A percentile compares a stretch with the other conserved stretches of the same genome.
Conservation (phyloP, 1,139 yeast genomes). For the Geotrichum australiense region DNA sequence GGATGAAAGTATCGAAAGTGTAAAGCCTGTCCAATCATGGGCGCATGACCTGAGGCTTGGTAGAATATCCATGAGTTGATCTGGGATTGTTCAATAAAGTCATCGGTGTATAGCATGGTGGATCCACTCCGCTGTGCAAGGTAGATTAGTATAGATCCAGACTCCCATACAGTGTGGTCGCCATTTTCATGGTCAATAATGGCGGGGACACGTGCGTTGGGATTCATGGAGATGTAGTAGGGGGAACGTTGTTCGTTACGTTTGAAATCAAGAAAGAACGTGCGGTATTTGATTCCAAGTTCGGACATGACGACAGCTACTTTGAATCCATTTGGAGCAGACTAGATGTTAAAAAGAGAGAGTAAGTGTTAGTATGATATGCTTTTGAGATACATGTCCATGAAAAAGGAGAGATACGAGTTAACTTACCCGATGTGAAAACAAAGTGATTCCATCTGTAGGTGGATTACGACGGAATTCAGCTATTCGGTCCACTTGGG, state of each 20-base stretch:
- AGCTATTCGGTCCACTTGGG: slow-evolving; percentile 46
- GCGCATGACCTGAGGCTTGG: slow-evolving; percentile 95
- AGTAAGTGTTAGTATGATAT: neutral
- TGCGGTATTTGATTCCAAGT: slow-evolving; percentile 68
- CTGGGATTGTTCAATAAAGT: slow-evolving; percentile 75
- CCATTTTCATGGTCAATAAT: slow-evolving; percentile 79
- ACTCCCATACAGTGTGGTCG: slow-evolving; percentile 85
- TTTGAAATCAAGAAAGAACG: slow-evolving; percentile 82
- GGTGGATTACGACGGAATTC: slow-evolving; percentile 75
- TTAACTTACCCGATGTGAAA: slow-evolving; percentile 58
- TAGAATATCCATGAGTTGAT: slow-evolving; percentile 86
- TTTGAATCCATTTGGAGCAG: slow-evolving; percentile 95
- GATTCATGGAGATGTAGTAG: slow-evolving; percentile 83
- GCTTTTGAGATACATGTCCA: neutral
- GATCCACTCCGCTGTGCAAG: slow-evolving; percentile 60
- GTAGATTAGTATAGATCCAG: slow-evolving; percentile 83
- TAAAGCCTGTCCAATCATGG: slow-evolving; percentile 95
- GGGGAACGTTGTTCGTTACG: slow-evolving; percentile 87
- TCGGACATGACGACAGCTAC: slow-evolving; percentile 88
- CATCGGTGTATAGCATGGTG: slow-evolving; percentile 70
- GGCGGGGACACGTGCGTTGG: slow-evolving; percentile 93
- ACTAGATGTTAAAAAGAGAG: slow-evolving; percentile 28
- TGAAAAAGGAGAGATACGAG: neutral
- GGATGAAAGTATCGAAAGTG: slow-evolving; percentile 91
- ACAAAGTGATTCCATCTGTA: slow-evolving; percentile 74